Evolutionary conservation across 257 asterid genomes (phyloP).

Genomic region (Asclepias syriaca): DNA sequence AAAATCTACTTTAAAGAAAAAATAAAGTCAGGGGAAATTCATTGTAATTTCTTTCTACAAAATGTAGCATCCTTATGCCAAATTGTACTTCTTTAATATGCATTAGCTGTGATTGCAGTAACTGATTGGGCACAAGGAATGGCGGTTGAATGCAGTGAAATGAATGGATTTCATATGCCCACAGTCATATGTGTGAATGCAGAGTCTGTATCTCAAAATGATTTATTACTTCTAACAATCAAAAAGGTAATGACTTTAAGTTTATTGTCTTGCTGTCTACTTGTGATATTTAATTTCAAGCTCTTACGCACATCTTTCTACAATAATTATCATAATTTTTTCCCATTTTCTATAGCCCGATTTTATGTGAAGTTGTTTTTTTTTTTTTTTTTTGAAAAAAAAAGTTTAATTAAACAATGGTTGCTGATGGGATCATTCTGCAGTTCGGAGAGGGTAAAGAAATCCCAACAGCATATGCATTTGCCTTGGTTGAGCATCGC

Average conservation of each 20-base stretch:
- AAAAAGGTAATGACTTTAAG: slow-evolving; percentile 44
- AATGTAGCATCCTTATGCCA: neutral
- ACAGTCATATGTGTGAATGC: slow-evolving; percentile 35
- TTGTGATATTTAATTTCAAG: neutral
- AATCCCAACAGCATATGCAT: slow-evolving; percentile 71
- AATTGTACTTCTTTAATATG: slow-evolving; percentile 10
- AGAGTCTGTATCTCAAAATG: slow-evolving; percentile 55
- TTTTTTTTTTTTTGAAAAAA: neutral
- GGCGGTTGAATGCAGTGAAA: slow-evolving; percentile 55
- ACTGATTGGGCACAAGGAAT: slow-evolving; percentile 45
- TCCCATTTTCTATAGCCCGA: neutral
- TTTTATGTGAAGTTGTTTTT: neutral
- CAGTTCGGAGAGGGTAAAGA: slow-evolving; percentile 62
- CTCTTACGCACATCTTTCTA: neutral
- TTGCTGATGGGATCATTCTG: slow-evolving; percentile 10
- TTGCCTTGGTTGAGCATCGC: slow-evolving; percentile 92
- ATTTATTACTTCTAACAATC: slow-evolving; percentile 62
- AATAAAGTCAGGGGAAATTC: neutral
- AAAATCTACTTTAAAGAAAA: neutral
- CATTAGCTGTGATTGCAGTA: slow-evolving; percentile 33
- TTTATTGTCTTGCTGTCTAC: neutral
- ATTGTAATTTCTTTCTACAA: neutral
- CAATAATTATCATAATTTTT: neutral
- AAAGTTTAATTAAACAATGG: neutral
- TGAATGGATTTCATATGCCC: slow-evolving; percentile 69